Evolutionary conservation across 2,329 filamentous ascomycete genomes (phyloP).

Genomic region (Fusarium sp.): DNA sequence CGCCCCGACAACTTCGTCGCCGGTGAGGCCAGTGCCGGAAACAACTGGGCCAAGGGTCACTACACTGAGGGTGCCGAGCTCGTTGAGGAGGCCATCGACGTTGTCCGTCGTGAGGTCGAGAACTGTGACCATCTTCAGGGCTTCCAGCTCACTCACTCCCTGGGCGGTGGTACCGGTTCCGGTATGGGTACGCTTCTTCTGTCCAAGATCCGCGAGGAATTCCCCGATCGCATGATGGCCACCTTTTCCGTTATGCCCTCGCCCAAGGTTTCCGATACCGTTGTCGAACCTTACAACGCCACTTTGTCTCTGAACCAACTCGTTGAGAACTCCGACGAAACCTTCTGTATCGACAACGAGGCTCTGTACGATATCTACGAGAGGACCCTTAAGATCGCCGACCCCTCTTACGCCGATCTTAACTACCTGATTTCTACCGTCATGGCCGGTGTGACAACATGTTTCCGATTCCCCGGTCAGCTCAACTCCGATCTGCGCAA

Average conservation of each 20-base stretch:
- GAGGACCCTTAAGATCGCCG: conserved; percentile 97
- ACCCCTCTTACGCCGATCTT: conserved; percentile 97
- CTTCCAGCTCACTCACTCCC: conserved; percentile 99
- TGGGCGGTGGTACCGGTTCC: conserved; percentile 99
- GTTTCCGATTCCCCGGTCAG: conserved; percentile 98
- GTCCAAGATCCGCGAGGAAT: conserved; percentile 99
- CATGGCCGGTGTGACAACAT: conserved; percentile 99
- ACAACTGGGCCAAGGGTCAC: conserved; percentile 99
- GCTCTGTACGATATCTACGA: conserved; percentile 99
- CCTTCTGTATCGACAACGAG: conserved; percentile 99
- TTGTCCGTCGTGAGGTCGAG: conserved; percentile 98
- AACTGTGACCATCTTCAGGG: conserved; percentile 99
- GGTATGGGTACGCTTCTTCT: conserved; percentile 99
- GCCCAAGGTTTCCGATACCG: conserved; percentile 99
- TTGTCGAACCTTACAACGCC: conserved; percentile 99
- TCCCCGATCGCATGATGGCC: conserved; percentile 99
- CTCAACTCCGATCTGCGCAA: conserved; percentile 99
- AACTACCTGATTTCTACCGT: conserved; percentile 99
- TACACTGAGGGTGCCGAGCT: conserved; percentile 99
- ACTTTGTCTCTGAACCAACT: conserved; percentile 99
- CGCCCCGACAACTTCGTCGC: conserved; percentile 99
- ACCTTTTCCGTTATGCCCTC: conserved; percentile 99
- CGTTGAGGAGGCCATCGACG: conserved; percentile 96
- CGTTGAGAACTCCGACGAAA: conserved; percentile 99
- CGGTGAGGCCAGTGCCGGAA: conserved; percentile 98